Base-by-base conservation (phyloP, 2,329 filamentous ascomycete species). In the Ceratocystis eucalypticola region DNA sequence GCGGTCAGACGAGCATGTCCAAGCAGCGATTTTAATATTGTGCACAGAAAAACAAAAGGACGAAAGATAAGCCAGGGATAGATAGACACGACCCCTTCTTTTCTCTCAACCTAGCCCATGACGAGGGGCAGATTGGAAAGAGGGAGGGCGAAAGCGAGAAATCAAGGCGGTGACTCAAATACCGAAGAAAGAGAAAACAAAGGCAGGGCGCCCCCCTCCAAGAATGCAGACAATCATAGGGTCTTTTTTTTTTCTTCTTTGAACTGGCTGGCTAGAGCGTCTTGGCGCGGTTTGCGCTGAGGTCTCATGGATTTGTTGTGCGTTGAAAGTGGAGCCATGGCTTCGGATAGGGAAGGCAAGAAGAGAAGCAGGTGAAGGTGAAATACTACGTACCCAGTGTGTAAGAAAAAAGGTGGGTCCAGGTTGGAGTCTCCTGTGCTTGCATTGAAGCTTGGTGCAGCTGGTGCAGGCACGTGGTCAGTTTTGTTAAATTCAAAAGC, bases 161-260 rank as follows among this genome's bases (percentile, higher is more conserved):
- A 59, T n/a, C 53, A 59, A 33, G 28, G 53, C 53, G 53, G 53
- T 30, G 53, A 59, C 53, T 37, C 53, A n/a, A 59, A n/a, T 59
- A n/a, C 28, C 15, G 17, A 59, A 37, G 53, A 53, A 50, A 20
- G 28, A 37, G 53, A 59, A 33, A 59, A 59, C 53, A 33, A n/a
- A 33, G 46, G 17, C 46, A 7, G 5, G 17, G 17, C 46, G 17
- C n/a, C 46, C 17, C 53, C 3, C 25, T 37, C 53, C 53, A 57
- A 30, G 28, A 33, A 17, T 57, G 25, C 53, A 30, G 53, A 57
- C 22, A 57, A n/a, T 30, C 22, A 28, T 57, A 15, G 50, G 50
- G 50, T 57, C 50, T 25, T 2, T 57, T 57, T 57, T 28, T 28
- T n/a, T 22, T 57, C 8, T n/a, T 30, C 28, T 7, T n/a, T 22